A percentile compares a stretch with the other conserved stretches of the same genome.
Conservation (phyloP, 805 yeast species). For the Candida nitratophila region DNA sequence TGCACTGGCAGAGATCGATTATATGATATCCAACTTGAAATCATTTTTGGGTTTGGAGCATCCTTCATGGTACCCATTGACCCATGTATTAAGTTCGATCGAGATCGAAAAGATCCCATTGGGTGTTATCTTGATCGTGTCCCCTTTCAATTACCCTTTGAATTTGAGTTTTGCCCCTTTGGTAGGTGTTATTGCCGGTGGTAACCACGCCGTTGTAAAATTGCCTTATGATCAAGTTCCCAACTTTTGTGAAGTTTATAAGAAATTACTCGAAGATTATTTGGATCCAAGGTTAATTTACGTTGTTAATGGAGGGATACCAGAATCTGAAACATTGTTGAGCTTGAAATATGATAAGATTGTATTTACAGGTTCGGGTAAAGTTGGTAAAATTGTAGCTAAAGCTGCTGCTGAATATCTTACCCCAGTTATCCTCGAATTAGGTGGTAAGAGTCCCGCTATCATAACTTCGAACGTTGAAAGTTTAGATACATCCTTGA, state of each 20-base stretch:
- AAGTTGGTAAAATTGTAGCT: slow-evolving; percentile 73
- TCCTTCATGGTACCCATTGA: slow-evolving; percentile 30
- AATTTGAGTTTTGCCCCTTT: slow-evolving; percentile 57
- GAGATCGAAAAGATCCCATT: slow-evolving; percentile 34
- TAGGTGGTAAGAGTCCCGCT: slow-evolving; percentile 92
- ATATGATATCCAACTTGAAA: slow-evolving; percentile 51
- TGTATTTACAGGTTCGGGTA: slow-evolving; percentile 75
- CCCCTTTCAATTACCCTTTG: slow-evolving; percentile 81
- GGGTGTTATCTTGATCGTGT: slow-evolving; percentile 68
- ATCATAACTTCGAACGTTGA: slow-evolving; percentile 51
- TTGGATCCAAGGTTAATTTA: slow-evolving; percentile 51
- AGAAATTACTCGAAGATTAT: slow-evolving; percentile 44
- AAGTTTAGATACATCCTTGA: slow-evolving; percentile 38
- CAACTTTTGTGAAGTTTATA: slow-evolving; percentile 45
- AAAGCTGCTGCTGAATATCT: slow-evolving; percentile 76
- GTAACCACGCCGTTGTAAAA: slow-evolving; percentile 72
- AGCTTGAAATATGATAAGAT: slow-evolving; percentile 71
- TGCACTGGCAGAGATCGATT: slow-evolving; percentile 46
- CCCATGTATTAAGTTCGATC: slow-evolving; percentile 16
- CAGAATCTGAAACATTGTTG: slow-evolving; percentile 52
- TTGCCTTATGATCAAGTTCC: slow-evolving; percentile 67
- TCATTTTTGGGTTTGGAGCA: slow-evolving; percentile 52
- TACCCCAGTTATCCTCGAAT: slow-evolving; percentile 75
- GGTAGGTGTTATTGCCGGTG: slow-evolving; percentile 77
- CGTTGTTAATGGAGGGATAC: slow-evolving; percentile 67